Base-by-base conservation (phyloP, 73 alveolate genomes). In the Blepharisma japonicum region DNA sequence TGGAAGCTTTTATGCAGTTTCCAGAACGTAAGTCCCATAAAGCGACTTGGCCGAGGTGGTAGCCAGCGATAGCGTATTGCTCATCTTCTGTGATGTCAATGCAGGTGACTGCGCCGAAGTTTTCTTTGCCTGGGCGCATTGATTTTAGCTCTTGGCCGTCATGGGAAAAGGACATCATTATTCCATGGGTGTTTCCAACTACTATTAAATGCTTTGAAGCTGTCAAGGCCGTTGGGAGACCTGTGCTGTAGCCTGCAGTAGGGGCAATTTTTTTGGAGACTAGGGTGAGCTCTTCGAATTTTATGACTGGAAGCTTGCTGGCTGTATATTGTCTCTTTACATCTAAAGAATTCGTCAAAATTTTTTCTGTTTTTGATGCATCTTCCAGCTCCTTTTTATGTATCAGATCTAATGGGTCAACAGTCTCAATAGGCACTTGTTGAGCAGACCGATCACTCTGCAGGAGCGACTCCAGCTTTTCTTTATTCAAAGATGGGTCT, bases 1-100 rank as follows among this genome's bases (percentile, higher is more conserved):
- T 45, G 14, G 80, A 39, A 4, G 32, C 27, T 70, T 45, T 70
- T 45, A 18, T 25, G 61, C 80, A 70, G 66, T 45, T 70, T 39
- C 80, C 80, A n/a, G 80, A 70, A 2, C 66, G 18, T 45, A 70
- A 45, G 25, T 70, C 80, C 80, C 80, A 70, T n/a, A 70, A 20
- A 38, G 45, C 23, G 45, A 70, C 25, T n/a, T 39, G 56, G 14
- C 80, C 80, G 11, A 11, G 32, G 39, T 70, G 23, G 61, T 70
- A 70, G 14, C 80, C 80, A 45, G 68, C 66, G 9, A 54, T 54
- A 45, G 66, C 56, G 32, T 20, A 47, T 45, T 39, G 56, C 5
- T 47, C 80, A 45, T 70, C 80, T 14, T 39, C 68, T 14, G 56
- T 9, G n/a, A 70, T 25, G 27, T 45, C 80, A 4, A 70, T 45